Base-by-base conservation (phyloP, 2,329 filamentous ascomycete genomes). In the Hypoxylon sp. region DNA sequence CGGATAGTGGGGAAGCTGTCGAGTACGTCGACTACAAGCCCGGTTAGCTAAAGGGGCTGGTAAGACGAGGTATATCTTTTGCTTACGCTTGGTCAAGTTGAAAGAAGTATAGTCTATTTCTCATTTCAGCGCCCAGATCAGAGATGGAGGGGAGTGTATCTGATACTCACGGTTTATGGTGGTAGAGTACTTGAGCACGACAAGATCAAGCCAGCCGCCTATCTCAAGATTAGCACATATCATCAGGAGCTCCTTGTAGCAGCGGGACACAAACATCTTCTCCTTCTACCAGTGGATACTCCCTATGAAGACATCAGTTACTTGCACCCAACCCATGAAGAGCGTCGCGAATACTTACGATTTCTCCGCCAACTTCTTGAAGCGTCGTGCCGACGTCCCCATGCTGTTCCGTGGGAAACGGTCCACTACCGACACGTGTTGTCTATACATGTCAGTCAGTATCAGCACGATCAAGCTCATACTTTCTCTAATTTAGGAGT, bases 1-100 rank as follows among this genome's bases (percentile, higher is more conserved):
- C 88, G 85, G 67, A 90, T 78, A 72, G 84, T 84, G 1, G 81
- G 78, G 67, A 90, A 87, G 48, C 79, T 78, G 65, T 87, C 84
- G 2, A 87, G 76, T 24, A 87, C 79, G 61, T 87, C 84, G 21
- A 87, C 31, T 35, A n/a, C 9, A 31, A 29, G n/a, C 6, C 18
- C 13, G 6, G 20, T 45, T 43, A 43, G 40, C n/a, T 35, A 17
- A 8, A 35, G 2, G 1, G 31, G 5, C 9, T 17, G 31, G 3
- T 17, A 17, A 35, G 6, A 6, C 2, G 3, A 3, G 29, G 15
- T 2, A 31, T n/a, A 35, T 17, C 3, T 4, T 17, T 4, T 17
- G n/a, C 31, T 35, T 35, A 35, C 31, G 79, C 71, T 82, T 66
- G n/a, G 57, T 66, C 21, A 66, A 26, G 24, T 66, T 60, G 13